Evolutionary conservation across 139 green algal genomes (phyloP).

Genomic region (Micractinium conductrix): DNA sequence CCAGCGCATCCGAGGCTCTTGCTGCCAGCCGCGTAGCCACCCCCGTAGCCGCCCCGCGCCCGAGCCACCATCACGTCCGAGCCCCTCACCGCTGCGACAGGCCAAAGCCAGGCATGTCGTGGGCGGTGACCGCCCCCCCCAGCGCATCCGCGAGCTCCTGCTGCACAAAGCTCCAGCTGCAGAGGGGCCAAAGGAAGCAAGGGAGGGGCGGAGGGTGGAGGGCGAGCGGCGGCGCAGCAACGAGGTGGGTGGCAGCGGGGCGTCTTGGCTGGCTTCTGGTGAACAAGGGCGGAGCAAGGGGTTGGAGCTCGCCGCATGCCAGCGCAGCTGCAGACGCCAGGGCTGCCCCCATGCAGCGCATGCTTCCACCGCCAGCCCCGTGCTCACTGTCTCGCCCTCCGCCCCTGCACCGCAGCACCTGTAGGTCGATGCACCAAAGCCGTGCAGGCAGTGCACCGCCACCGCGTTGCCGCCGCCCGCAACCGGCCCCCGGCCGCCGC

Average conservation of each 20-base stretch:
- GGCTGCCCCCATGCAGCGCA: too few species aligned
- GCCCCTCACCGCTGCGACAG: constrained; percentile 69
- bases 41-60: too few species aligned
- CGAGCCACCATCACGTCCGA: too few species aligned
- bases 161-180: constrained; percentile 56
- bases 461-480: not conserved
- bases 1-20: too few species aligned
- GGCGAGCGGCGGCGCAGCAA: not conserved
- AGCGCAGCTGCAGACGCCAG: too few species aligned
- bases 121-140: constrained; percentile 68
- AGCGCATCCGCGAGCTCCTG: constrained; percentile 54
- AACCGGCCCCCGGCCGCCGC: not conserved
- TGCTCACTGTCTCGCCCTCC: too few species aligned
- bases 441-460: constrained; percentile 81
- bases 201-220: not conserved
- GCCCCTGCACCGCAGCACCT: too few species aligned
- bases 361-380: too few species aligned
- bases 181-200: not conserved
- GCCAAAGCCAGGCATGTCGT: constrained; percentile 91
- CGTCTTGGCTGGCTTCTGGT: too few species aligned
- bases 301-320: too few species aligned
- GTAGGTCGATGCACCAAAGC: constrained; percentile 86
- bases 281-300: not conserved
- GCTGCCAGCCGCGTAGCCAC: too few species aligned
- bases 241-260: not conserved